These are phyloP conservation scores for Eragrostis tef DNA, from an alignment of 202 grass and related monocot genomes.

Conservation along the genomic window DNA sequence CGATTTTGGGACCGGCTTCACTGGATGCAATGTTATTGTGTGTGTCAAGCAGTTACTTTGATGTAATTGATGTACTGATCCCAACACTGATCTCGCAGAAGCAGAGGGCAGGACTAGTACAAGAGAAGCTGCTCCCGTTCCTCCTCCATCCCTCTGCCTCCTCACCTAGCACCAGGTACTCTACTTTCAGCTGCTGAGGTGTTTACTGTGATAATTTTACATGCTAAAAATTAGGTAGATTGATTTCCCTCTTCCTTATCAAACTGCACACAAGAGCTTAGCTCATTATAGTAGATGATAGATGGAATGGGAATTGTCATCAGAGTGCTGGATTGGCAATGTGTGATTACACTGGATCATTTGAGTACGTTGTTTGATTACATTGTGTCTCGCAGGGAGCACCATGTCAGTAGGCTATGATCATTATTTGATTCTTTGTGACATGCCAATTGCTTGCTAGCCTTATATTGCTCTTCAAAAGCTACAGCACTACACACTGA, in stretches of 20 bases:
- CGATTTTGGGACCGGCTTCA: background rate
- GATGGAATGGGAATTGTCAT: background rate
- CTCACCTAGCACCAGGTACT: background rate
- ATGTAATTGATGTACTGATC: background rate
- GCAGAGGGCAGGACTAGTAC: background rate
- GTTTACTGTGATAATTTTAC: background rate
- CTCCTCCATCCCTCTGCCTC: background rate
- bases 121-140: background rate
- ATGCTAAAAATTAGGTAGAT: background rate
- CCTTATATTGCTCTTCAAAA: background rate
- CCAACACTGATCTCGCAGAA: background rate
- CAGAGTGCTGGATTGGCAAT: background rate
- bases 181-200: background rate
- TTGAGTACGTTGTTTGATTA: background rate
- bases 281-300: background rate
- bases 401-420: background rate
- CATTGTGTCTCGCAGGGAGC: background rate
- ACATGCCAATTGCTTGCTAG: background rate
- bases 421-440: background rate
- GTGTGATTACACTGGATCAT: background rate
- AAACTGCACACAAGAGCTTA: background rate
- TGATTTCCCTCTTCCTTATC: background rate
- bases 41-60: background rate
- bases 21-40: background rate
- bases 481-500: background rate